Conservation (phyloP, 345 rosid species). For the Pistacia vera region DNA sequence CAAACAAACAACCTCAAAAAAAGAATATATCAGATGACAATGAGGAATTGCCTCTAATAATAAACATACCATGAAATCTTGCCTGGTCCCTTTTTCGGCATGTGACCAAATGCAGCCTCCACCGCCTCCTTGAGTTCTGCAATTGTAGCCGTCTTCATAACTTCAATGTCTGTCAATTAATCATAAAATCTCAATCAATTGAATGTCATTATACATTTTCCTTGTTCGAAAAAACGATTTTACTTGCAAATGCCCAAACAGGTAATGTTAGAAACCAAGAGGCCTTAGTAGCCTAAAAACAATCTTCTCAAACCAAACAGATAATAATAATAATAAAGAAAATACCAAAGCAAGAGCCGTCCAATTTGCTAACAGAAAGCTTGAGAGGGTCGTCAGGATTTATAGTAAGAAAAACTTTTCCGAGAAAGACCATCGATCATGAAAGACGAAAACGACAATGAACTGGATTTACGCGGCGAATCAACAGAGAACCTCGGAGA, state of each 20-base stretch:
- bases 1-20: not conserved
- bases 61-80: conserved; percentile 70
- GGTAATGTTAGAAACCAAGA: no score
- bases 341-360: conserved; percentile 78
- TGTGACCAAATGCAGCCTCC: conserved; percentile 71
- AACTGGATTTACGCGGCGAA: conserved; percentile 40
- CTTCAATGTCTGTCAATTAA: conserved; percentile 54
- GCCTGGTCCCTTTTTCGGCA: conserved; percentile 58
- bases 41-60: not conserved
- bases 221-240: no score
- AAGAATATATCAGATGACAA: not conserved
- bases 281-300: not conserved
- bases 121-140: conserved; percentile 75
- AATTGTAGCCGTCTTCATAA: conserved; percentile 58
- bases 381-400: conserved; percentile 68
- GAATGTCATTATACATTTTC: no score
- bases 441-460: conserved; percentile 45
- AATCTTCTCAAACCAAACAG: not conserved
- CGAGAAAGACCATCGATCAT: conserved; percentile 41
- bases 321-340: not conserved
- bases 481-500: conserved; percentile 13
- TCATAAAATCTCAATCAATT: not conserved
- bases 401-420: conserved; percentile 45
- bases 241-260: no score
- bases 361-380: conserved; percentile 81